Evolutionary conservation across 192 early-diverging fungal species (phyloP).

Genomic region (Coemansia sp.): DNA sequence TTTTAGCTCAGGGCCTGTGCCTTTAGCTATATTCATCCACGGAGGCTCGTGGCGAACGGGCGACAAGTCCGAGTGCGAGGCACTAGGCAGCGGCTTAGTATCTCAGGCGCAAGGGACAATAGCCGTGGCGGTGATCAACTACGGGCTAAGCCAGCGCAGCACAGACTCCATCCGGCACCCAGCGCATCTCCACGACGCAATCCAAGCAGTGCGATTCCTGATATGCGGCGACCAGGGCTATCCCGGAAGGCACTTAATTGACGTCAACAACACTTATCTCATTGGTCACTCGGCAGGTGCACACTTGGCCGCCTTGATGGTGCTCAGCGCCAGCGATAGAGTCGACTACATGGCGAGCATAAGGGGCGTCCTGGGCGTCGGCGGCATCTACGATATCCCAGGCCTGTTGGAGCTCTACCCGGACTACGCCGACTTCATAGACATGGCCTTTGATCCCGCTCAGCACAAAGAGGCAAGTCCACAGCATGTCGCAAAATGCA

Average conservation of each 20-base stretch:
- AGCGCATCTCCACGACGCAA: conserved; percentile 67
- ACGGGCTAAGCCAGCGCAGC: conserved; percentile 59
- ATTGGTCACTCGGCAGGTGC: conserved; percentile 84
- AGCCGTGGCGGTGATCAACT: conserved; percentile 74
- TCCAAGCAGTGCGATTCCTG: conserved; percentile 59
- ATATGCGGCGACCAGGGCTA: conserved; percentile 11
- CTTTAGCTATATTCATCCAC: conserved; percentile 75
- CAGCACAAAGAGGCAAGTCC: conserved; percentile 21
- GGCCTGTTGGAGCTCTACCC: conserved; percentile 65
- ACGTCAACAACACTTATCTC: conserved; percentile 53
- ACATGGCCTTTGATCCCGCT: conserved; percentile 64
- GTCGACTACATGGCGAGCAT: conserved; percentile 34
- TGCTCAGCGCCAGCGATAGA: conserved; percentile 56
- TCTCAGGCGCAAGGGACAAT: conserved; percentile 24
- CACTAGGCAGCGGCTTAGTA: conserved; percentile 59
- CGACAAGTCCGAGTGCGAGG: conserved; percentile 65
- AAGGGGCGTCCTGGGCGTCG: conserved; percentile 70
- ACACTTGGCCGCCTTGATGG: conserved; percentile 66
- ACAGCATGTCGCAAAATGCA: neutral
- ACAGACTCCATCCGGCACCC: conserved; percentile 62
- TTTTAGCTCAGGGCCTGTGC: conserved; percentile 9
- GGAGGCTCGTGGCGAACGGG: conserved; percentile 89
- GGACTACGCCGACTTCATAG: conserved; percentile 72
- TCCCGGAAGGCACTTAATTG: conserved; percentile 30
- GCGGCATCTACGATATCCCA: conserved; percentile 87